Evolutionary conservation across 495 filamentous ascomycete genomes (phyloP).

Genomic region (Parathielavia hyrcaniae): DNA sequence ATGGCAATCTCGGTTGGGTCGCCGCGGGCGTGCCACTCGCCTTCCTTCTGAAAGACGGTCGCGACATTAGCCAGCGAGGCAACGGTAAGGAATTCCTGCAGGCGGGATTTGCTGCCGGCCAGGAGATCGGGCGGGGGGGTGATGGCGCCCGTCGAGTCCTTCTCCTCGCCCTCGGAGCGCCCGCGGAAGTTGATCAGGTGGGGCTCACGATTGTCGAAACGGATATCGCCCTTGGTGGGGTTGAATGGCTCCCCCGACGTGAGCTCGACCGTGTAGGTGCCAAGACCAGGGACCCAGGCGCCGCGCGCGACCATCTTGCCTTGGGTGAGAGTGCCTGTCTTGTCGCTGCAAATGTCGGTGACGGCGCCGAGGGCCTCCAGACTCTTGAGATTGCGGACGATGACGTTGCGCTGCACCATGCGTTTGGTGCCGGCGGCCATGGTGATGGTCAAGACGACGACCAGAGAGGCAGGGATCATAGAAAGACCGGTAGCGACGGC

Average conservation of each 20-base stretch:
- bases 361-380: conserved; percentile 79
- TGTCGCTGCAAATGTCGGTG: conserved; percentile 82
- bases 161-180: conserved; percentile 10
- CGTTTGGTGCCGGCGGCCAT: conserved; percentile 72
- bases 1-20: conserved; percentile 82
- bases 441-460: conserved; percentile 65
- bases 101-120: conserved; percentile 17
- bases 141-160: background rate
- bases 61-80: conserved; percentile 34
- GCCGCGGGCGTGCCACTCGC: conserved; percentile 62
- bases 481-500: conserved; percentile 67
- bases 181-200: conserved; percentile 25
- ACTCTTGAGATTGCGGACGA: conserved; percentile 64
- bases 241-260: conserved; percentile 48
- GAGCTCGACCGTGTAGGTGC: conserved; percentile 51
- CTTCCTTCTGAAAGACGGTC: conserved; percentile 43
- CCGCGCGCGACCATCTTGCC: conserved; percentile 69
- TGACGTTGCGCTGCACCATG: conserved; percentile 73
- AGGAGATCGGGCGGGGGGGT: conserved; percentile 17
- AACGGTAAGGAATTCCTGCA: conserved; percentile 33
- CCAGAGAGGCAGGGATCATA: conserved; percentile 64
- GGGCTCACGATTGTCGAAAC: conserved; percentile 25
- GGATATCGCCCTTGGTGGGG: conserved; percentile 28
- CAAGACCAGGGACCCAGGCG: conserved; percentile 66
- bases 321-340: conserved; percentile 76